A percentile compares a stretch with the other conserved stretches of the same genome.
These are phyloP conservation scores for Zoysia pacifica DNA, from an alignment of 176 grass and related monocot genomes.

Conservation along the genomic window DNA sequence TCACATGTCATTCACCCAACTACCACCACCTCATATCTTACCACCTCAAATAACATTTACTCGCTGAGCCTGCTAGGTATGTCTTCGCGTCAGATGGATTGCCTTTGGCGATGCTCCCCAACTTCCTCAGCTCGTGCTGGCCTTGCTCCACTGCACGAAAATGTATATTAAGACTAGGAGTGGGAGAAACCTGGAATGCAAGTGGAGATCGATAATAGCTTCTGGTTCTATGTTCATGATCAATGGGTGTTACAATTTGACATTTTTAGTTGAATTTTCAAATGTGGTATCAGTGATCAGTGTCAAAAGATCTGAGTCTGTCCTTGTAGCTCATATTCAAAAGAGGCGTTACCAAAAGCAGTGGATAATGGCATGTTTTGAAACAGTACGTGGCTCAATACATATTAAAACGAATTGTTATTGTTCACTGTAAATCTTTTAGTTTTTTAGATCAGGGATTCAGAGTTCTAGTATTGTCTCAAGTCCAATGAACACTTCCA, in stretches of 20 bases:
- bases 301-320: neutral
- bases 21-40: too few relatives aligned
- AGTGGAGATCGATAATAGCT: neutral
- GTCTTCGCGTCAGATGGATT: conserved; percentile 36
- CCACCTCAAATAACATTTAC: too few relatives aligned
- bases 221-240: neutral
- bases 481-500: neutral
- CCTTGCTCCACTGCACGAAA: conserved; percentile 62
- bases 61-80: conserved; percentile 31
- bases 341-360: neutral
- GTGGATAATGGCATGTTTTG: neutral
- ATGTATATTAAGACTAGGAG: neutral
- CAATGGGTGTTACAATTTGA: neutral
- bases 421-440: neutral
- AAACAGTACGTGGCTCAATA: neutral
- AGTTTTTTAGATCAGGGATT: neutral
- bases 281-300: neutral
- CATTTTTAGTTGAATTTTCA: neutral
- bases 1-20: too few relatives aligned
- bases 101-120: conserved; percentile 39
- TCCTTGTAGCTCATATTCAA: neutral
- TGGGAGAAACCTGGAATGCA: neutral
- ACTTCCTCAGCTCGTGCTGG: conserved; percentile 70
- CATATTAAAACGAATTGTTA: neutral
- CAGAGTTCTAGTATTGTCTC: neutral